Conservation (phyloP, 805 yeast species). For the Starmera caribaea region DNA sequence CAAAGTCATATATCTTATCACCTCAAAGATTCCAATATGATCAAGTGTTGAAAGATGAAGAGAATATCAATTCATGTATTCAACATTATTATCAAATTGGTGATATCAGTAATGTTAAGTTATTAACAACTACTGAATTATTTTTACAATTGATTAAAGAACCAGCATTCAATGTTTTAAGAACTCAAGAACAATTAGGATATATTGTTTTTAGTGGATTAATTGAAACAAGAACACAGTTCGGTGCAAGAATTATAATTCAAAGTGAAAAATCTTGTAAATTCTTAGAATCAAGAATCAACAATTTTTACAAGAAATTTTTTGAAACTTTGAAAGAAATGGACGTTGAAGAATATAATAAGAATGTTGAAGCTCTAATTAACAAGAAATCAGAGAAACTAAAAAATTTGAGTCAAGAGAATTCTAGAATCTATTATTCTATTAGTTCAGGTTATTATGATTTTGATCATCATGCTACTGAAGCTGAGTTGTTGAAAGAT, state of each 20-base stretch:
- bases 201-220: conserved; percentile 83
- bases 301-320: conserved; percentile 45
- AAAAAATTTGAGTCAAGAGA: conserved; percentile 76
- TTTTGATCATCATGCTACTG: conserved; percentile 47
- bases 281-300: conserved; percentile 71
- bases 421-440: conserved; percentile 49
- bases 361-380: conserved; percentile 60
- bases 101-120: conserved; percentile 30
- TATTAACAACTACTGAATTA: conserved; percentile 48
- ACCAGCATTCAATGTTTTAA: conserved; percentile 80
- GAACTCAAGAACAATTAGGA: conserved; percentile 94
- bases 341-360: conserved; percentile 53
- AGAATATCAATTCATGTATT: conserved; percentile 76
- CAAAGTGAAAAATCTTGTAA: conserved; percentile 77
- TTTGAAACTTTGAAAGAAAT: conserved; percentile 37
- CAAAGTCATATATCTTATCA: conserved; percentile 34
- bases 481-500: conserved; percentile 44
- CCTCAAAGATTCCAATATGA: conserved; percentile 36
- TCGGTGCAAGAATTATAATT: conserved; percentile 64
- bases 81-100: conserved; percentile 71
- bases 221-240: conserved; percentile 57
- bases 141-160: conserved; percentile 69
- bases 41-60: conserved; percentile 44
- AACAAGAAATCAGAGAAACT: conserved; percentile 58
- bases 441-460: conserved; percentile 75